Conservation (phyloP, 176 grass and related monocot genomes). For the Oryza coarctata region DNA sequence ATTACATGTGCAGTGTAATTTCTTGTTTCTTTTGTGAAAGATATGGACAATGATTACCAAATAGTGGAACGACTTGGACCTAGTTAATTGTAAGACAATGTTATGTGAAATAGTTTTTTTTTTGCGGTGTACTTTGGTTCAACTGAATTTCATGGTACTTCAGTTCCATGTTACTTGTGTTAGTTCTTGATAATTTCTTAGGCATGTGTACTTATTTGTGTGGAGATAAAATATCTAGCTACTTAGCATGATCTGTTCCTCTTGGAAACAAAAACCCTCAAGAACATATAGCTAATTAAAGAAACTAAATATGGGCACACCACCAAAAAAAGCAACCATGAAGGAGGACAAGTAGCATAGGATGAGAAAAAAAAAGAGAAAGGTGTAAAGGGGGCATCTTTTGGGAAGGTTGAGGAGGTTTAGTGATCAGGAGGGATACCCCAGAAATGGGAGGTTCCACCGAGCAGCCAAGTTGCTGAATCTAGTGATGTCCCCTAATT, state of each 20-base stretch:
- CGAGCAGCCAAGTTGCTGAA: slow-evolving; percentile 48
- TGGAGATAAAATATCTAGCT: neutral
- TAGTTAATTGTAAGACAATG: neutral
- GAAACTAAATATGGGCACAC: slow-evolving; percentile 1
- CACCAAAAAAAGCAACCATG: slow-evolving; percentile 7
- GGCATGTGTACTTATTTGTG: neutral
- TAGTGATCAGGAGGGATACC: slow-evolving; percentile 48
- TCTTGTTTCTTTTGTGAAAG: slow-evolving; percentile 42
- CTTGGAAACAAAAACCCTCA: neutral
- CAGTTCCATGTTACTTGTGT: neutral
- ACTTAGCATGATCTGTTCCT: neutral
- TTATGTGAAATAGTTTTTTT: neutral
- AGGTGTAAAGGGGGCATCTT: slow-evolving; percentile 36
- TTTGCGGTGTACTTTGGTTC: neutral
- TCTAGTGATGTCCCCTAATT: slow-evolving; percentile 61
- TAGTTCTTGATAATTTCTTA: neutral
- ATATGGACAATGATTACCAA: slow-evolving; percentile 41
- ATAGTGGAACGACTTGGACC: slow-evolving; percentile 18
- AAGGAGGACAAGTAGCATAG: slow-evolving; percentile 24
- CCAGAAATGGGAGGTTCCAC: slow-evolving; percentile 60
- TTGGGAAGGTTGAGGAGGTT: slow-evolving; percentile 41
- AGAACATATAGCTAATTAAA: neutral
- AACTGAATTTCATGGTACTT: neutral
- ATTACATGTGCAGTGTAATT: slow-evolving; percentile 24
- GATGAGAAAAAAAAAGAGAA: neutral